These are phyloP conservation scores for Rhizomucor miehei DNA, from an alignment of 371 early-diverging fungal species.

Conservation along the genomic window DNA sequence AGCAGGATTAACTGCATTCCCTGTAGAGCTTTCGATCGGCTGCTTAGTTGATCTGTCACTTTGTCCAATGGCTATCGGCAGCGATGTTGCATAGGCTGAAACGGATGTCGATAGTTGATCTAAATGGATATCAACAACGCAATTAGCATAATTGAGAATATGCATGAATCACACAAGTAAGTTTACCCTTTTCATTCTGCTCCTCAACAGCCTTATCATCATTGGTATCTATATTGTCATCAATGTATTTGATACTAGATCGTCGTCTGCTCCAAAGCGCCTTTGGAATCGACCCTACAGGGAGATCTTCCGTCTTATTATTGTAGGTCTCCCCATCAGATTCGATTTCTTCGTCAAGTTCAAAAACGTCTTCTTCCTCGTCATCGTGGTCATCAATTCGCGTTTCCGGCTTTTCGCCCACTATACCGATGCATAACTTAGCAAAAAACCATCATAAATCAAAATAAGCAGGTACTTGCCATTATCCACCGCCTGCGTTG, in stretches of 20 bases:
- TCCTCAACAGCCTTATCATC: slow-evolving; percentile 1
- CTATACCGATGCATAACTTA: too few relatives aligned
- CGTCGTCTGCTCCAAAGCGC: slow-evolving; percentile 10
- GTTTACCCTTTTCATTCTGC: slow-evolving; percentile 5
- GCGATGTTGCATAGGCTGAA: slow-evolving; percentile 25
- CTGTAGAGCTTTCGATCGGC: neutral
- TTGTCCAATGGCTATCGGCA: slow-evolving; percentile 25
- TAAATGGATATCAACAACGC: neutral
- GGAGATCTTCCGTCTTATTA: neutral
- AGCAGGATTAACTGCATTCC: slow-evolving; percentile 13
- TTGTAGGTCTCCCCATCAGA: neutral
- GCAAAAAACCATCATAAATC: too few relatives aligned
- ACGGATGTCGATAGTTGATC: slow-evolving; percentile 13
- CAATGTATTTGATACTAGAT: slow-evolving; percentile 12
- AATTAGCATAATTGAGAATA: too few relatives aligned
- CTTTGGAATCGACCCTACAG: neutral
- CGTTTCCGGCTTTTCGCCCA: too few relatives aligned
- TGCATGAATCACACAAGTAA: neutral
- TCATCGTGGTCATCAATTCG: too few relatives aligned
- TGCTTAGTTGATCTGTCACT: slow-evolving; percentile 1
- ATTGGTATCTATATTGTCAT: slow-evolving; percentile 5
- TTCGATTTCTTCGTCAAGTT: slow-evolving; percentile 44
- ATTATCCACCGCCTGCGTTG: too few relatives aligned
- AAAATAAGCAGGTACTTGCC: too few relatives aligned
- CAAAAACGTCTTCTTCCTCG: slow-evolving; percentile 23